Base-by-base conservation (phyloP, 345 rosid genomes). In the Raphanus sativus region DNA sequence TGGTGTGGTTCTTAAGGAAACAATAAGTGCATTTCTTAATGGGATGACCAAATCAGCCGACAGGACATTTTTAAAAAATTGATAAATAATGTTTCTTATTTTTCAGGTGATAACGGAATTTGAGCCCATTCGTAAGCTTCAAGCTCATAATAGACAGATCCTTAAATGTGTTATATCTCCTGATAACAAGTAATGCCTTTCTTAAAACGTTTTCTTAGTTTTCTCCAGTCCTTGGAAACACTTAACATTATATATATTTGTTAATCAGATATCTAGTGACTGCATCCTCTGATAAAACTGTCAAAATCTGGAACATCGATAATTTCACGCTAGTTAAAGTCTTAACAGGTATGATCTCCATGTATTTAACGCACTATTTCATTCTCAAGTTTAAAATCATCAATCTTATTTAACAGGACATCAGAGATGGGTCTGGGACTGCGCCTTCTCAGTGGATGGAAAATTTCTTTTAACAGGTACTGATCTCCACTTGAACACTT, bases 361-460 rank as follows among this genome's bases (percentile, higher is more conserved):
- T 55, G n/a, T 28, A 64, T 30, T 72, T 60, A 21, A 29, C 4
- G 13, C 33, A 16, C 4, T 17, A n/a, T 1, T 21, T 45, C 2
- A 12, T 36, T 58, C 73, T 61, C 33, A 26, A 52, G 16, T 5
- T 64, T 8, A 68, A 21, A 9, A 4, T 50, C 16, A 62, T 38
- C 30, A 30, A 40, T 38, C 42, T 62, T 66, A 56, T 36, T 30
- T 28, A 76, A 66, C 83, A 92, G 98, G 99, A 81, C 99, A 95
- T 81, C 84, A 83, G 61, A 93, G 93, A 61, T 95, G 99, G 98
- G 97, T 95, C 2, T 92, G 98, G 99, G 99, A 95, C 82, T 92
- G 97, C 48, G 97, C 90, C 80, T 95, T 95, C 85, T 95, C 98
- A 2, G 99, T 89, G 12, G 99, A 95, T 73, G 98, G 93, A 72